These are phyloP conservation scores for Pythium rishiriense DNA, from an alignment of 352 stramenopile genomes.

Conservation along the genomic window DNA sequence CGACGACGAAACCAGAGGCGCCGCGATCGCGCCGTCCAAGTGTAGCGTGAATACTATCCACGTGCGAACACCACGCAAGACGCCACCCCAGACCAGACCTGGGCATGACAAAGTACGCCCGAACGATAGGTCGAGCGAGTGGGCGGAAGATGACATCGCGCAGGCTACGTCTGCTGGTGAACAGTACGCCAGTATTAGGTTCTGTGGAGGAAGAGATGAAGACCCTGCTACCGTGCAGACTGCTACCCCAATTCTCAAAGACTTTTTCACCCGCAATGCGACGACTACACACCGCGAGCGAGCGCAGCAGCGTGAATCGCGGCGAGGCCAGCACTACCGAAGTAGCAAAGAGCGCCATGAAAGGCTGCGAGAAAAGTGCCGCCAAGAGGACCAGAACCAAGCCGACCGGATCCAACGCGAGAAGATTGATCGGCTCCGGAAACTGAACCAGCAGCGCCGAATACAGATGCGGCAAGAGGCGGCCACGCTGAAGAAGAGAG, in stretches of 20 bases:
- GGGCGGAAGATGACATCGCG: neutral
- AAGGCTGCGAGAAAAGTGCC: conserved; percentile 36
- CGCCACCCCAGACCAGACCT: neutral
- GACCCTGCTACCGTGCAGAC: conserved; percentile 19
- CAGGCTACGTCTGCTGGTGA: neutral
- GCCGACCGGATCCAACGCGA: conserved; percentile 27
- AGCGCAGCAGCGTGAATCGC: conserved; percentile 38
- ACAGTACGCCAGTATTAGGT: neutral
- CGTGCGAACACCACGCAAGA: conserved; percentile 1
- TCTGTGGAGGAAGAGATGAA: neutral
- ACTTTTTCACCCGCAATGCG: conserved; percentile 58
- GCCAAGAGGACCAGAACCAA: conserved; percentile 24
- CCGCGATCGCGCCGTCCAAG: neutral
- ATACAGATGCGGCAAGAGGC: conserved; percentile 41
- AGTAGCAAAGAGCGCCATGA: conserved; percentile 49
- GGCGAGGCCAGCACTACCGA: conserved; percentile 44
- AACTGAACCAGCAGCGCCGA: conserved; percentile 38
- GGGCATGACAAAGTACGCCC: conserved; percentile 15
- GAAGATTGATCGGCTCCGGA: conserved; percentile 44
- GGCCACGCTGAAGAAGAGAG: conserved; percentile 24
- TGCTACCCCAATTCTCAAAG: conserved; percentile 52
- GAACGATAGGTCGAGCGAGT: neutral
- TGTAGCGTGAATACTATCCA: conserved; percentile 20
- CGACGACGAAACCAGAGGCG: neutral
- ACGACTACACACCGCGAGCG: conserved; percentile 39